A percentile compares a stretch with the other conserved stretches of the same genome.
Evolutionary conservation across 192 early-diverging fungal species (phyloP).

Genomic region (Linnemannia exigua): DNA sequence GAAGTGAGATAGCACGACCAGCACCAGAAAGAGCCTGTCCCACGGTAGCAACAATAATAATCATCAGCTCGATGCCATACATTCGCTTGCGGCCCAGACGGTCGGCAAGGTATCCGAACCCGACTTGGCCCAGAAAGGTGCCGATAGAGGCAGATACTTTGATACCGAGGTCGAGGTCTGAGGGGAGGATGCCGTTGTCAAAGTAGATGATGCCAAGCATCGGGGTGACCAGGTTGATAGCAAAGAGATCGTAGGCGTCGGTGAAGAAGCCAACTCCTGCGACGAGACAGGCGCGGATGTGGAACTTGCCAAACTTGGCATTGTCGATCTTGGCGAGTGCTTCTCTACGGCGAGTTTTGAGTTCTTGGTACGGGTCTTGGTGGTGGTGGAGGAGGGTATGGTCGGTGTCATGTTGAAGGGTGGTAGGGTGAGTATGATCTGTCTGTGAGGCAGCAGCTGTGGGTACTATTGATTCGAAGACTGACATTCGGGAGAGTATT

Average conservation of each 20-base stretch:
- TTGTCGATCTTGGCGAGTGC: conserved; percentile 72
- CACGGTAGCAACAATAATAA: conserved; percentile 91
- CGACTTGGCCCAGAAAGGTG: conserved; percentile 90
- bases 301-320: conserved; percentile 85
- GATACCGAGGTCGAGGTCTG: conserved; percentile 82
- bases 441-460: background rate
- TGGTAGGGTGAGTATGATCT: background rate
- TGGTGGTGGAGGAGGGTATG: background rate
- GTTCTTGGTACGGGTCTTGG: background rate
- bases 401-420: background rate
- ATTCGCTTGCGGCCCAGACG: conserved; percentile 90
- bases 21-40: conserved; percentile 83
- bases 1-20: conserved; percentile 74
- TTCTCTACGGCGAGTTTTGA: conserved; percentile 44
- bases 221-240: conserved; percentile 88
- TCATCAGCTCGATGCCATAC: conserved; percentile 93
- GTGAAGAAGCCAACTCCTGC: conserved; percentile 90
- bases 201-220: conserved; percentile 86
- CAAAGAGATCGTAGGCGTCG: conserved; percentile 96
- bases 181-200: conserved; percentile 62
- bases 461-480: background rate
- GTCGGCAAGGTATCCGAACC: conserved; percentile 83
- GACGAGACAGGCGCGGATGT: conserved; percentile 79
- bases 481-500: conserved; percentile 8
- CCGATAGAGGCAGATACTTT: conserved; percentile 92